These are phyloP conservation scores for Phlebiopsis gigantea DNA, from an alignment of 768 basidiomycete genomes.

Conservation along the genomic window DNA sequence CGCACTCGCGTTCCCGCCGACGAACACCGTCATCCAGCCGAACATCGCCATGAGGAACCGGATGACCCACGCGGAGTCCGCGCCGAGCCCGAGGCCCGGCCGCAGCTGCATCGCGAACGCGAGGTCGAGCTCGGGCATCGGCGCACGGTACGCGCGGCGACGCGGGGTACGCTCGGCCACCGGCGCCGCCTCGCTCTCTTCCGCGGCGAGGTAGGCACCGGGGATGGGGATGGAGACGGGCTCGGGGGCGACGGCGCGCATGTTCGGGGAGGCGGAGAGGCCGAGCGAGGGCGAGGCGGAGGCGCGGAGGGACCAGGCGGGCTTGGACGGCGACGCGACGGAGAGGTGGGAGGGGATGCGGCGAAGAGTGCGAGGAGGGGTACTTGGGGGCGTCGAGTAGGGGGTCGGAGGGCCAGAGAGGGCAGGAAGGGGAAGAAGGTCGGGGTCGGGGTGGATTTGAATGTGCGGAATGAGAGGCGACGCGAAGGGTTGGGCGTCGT, in stretches of 20 bases:
- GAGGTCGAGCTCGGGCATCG: constrained; percentile 43
- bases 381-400: constrained; percentile 11
- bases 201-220: constrained; percentile 19
- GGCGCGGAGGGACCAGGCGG: constrained; percentile 39
- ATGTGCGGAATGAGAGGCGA: constrained; percentile 12
- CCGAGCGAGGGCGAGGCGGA: constrained; percentile 39
- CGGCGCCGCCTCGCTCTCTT: constrained; percentile 9
- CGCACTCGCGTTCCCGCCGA: too few relatives aligned
- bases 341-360: constrained; percentile 17
- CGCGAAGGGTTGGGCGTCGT: constrained; percentile 16
- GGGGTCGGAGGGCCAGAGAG: constrained; percentile 3
- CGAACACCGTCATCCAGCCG: constrained; percentile 68
- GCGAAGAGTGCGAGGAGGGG: constrained; percentile 13
- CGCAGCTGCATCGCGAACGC: constrained; percentile 76
- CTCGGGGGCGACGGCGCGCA: constrained; percentile 12
- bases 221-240: constrained; percentile 18
- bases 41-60: constrained; percentile 76
- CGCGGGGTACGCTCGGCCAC: constrained; percentile 10
- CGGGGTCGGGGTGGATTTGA: constrained; percentile 33
- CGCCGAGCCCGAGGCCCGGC: constrained; percentile 63
- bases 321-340: constrained; percentile 14
- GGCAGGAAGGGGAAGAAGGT: constrained; percentile 33
- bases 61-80: constrained; percentile 77
- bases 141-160: constrained; percentile 19
- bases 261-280: constrained; percentile 2